Evolutionary conservation across 176 grass and related monocot species (phyloP).

Genomic region (Aegilops longissima): DNA sequence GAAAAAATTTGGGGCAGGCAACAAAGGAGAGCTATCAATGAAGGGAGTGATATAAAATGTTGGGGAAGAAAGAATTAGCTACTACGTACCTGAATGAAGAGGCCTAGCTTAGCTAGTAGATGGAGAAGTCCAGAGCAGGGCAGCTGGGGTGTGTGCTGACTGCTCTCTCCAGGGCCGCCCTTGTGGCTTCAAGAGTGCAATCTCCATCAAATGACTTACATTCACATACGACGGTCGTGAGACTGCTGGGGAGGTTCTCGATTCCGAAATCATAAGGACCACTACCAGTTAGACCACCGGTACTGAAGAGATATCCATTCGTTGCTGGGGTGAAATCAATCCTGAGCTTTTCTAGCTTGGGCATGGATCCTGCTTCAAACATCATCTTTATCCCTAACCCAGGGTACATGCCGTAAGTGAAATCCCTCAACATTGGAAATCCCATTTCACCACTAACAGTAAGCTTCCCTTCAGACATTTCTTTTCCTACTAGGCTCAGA

Average conservation of each 20-base stretch:
- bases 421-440: neutral
- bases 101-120: neutral
- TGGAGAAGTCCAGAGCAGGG: neutral
- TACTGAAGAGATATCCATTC: neutral
- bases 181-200: neutral
- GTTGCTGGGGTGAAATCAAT: neutral
- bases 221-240: neutral
- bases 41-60: neutral
- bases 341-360: neutral
- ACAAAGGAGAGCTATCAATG: neutral
- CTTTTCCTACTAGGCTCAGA: neutral
- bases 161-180: neutral
- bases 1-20: neutral
- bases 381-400: neutral
- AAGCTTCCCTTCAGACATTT: neutral
- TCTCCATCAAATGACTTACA: neutral
- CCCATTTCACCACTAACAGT: neutral
- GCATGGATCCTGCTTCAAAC: neutral
- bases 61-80: neutral
- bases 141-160: neutral
- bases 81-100: neutral
- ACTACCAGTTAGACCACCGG: neutral
- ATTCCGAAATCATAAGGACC: constrained; percentile 5
- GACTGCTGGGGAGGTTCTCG: neutral
- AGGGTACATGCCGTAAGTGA: neutral